Evolutionary conservation across 164 flowering plant genomes (phyloP).

Genomic region (Saururus chinensis): DNA sequence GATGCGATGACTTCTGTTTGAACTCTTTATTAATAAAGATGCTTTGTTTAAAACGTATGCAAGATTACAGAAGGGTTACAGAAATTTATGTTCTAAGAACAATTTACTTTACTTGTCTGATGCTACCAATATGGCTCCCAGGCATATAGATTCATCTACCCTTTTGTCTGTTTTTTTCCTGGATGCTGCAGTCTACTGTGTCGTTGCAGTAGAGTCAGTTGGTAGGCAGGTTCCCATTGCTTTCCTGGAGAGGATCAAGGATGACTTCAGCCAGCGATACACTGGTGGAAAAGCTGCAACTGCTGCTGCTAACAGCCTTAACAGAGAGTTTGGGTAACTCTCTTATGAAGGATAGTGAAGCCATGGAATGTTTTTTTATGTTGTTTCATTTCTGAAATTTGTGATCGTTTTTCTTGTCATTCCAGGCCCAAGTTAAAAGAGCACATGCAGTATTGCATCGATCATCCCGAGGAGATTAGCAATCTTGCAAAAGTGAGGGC

Average conservation of each 20-base stretch:
- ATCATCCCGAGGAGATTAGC: slow-evolving; percentile 85
- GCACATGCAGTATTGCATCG: slow-evolving; percentile 84
- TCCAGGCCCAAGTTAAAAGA: slow-evolving; percentile 72
- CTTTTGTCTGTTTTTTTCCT: not conserved
- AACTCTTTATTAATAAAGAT: too few relatives aligned
- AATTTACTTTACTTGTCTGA: not conserved
- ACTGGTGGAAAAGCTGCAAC: slow-evolving; percentile 52
- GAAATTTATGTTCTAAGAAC: too few relatives aligned
- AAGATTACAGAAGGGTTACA: too few relatives aligned
- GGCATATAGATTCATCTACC: too few relatives aligned
- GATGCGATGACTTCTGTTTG: too few relatives aligned
- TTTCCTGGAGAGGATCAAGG: slow-evolving; percentile 29
- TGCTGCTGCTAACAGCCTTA: slow-evolving; percentile 35
- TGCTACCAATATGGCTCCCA: not conserved
- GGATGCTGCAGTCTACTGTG: slow-evolving; percentile 18
- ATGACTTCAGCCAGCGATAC: slow-evolving; percentile 41
- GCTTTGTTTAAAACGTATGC: too few relatives aligned
- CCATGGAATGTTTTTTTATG: not conserved
- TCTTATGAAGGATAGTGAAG: not conserved
- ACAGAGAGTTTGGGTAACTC: slow-evolving; percentile 41
- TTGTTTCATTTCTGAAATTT: not conserved
- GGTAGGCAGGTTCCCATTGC: slow-evolving; percentile 24
- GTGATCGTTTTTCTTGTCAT: not conserved
- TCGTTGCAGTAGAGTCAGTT: slow-evolving; percentile 22
- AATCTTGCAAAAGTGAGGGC: slow-evolving; percentile 85